These are phyloP conservation scores for Pugionium dolabratum DNA, from an alignment of 345 rosid species.

Conservation along the genomic window DNA sequence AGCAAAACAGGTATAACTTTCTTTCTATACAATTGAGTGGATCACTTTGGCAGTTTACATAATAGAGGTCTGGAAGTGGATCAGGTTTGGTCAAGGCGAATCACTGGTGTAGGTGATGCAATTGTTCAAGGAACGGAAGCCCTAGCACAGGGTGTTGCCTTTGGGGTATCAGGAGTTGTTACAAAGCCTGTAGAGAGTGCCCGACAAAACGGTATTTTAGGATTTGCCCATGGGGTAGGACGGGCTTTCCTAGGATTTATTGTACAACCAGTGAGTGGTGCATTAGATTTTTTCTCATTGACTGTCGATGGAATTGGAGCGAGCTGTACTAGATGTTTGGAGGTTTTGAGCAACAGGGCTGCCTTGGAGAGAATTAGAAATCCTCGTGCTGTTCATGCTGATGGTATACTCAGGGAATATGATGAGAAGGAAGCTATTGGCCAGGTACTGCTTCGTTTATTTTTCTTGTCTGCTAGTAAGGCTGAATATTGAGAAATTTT, in stretches of 20 bases:
- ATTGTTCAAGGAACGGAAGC: conserved; percentile 97
- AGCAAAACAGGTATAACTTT: conserved; percentile 71
- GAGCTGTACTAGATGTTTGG: conserved; percentile 89
- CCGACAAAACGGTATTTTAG: conserved; percentile 77
- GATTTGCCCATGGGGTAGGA: conserved; percentile 96
- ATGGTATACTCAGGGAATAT: conserved; percentile 79
- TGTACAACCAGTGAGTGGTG: conserved; percentile 96
- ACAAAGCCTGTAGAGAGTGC: conserved; percentile 96
- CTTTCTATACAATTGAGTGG: conserved; percentile 7
- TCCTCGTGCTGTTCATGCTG: conserved; percentile 82
- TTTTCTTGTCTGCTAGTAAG: conserved; percentile 15
- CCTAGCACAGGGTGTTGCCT: conserved; percentile 96
- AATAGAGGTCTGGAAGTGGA: conserved; percentile 34
- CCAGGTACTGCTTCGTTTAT: conserved; percentile 56
- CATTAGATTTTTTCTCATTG: conserved; percentile 90
- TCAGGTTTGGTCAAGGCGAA: conserved; percentile 90
- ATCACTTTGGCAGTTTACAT: conserved; percentile 22
- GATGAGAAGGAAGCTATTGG: conserved; percentile 90
- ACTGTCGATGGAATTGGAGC: conserved; percentile 96
- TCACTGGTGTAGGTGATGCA: conserved; percentile 96
- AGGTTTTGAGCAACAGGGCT: conserved; percentile 64
- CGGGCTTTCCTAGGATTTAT: conserved; percentile 80
- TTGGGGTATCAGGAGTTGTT: conserved; percentile 97
- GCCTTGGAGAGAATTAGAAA: conserved; percentile 75
- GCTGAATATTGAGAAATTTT: conserved; percentile 16